phyloP scores from a whole-genome alignment of 495 filamentous ascomycete species.

The Trypethelium eluteriae region DNA sequence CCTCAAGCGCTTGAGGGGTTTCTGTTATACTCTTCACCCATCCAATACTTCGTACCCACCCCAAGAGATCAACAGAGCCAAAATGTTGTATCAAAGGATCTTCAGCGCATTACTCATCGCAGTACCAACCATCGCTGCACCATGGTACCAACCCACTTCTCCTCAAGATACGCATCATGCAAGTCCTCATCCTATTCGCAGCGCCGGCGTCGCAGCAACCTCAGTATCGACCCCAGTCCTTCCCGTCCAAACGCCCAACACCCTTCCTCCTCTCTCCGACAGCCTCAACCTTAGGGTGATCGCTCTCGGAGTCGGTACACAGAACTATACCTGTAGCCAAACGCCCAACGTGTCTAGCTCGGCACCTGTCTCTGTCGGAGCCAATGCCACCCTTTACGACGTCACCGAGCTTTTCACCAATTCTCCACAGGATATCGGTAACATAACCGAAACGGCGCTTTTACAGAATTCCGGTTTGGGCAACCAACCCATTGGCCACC shows the following conservation, averaged over 20 bases:
- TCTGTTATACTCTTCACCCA: too few relatives aligned
- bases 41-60: background rate
- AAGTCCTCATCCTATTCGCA: background rate
- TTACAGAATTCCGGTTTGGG: conserved; percentile 13
- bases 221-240: background rate
- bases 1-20: too few relatives aligned
- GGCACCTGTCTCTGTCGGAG: conserved; percentile 20
- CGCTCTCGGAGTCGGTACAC: conserved; percentile 25
- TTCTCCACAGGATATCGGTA: background rate
- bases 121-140: background rate
- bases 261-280: background rate
- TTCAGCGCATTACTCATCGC: background rate
- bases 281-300: conserved; percentile 19
- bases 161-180: background rate
- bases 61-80: background rate
- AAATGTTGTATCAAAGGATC: background rate
- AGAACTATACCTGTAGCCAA: conserved; percentile 29
- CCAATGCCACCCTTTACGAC: conserved; percentile 25
- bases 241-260: conserved; percentile 8
- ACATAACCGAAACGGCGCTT: conserved; percentile 10
- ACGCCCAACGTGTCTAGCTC: background rate
- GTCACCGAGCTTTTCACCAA: conserved; percentile 14
- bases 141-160: background rate
- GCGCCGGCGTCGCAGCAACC: background rate
- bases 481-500: conserved; percentile 17